Evolutionary conservation across 1,284 basidiomycete genomes (phyloP).

Genomic region (Trichosporon sp.): DNA sequence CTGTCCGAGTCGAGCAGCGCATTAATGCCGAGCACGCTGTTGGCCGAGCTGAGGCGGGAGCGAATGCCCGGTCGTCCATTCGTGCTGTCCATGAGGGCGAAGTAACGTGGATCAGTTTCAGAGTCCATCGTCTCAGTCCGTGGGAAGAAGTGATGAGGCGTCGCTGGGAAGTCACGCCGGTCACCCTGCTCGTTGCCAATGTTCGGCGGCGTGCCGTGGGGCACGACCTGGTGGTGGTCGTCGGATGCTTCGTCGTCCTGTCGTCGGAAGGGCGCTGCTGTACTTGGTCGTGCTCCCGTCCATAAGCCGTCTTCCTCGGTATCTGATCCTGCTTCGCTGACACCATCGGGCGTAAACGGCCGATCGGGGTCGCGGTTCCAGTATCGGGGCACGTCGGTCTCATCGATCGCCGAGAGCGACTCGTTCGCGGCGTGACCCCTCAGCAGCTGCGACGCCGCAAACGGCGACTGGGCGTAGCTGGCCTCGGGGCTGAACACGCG

Average conservation of each 20-base stretch:
- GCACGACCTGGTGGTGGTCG: constrained; percentile 26
- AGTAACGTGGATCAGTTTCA: constrained; percentile 29
- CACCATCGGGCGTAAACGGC: constrained; percentile 46
- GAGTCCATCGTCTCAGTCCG: constrained; percentile 46
- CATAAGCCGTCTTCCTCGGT: constrained; percentile 57
- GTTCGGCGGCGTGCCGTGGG: constrained; percentile 13
- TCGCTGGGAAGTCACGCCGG: constrained; percentile 28
- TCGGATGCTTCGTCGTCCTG: constrained; percentile 63
- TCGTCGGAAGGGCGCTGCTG: constrained; percentile 76
- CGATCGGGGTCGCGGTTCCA: constrained; percentile 37
- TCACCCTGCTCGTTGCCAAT: not conserved
- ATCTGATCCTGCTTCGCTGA: constrained; percentile 46
- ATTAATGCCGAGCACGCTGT: constrained; percentile 48
- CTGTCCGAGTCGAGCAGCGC: constrained; percentile 51
- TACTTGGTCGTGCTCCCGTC: constrained; percentile 54
- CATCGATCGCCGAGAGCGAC: constrained; percentile 51
- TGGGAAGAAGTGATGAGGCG: constrained; percentile 42
- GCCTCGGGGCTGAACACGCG: constrained; percentile 52
- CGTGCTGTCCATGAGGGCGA: constrained; percentile 17
- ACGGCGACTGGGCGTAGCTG: constrained; percentile 70
- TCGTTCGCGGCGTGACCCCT: constrained; percentile 52
- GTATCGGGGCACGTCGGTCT: constrained; percentile 40
- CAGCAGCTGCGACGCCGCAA: constrained; percentile 82
- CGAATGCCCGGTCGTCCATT: constrained; percentile 38
- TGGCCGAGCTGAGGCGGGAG: constrained; percentile 44